Conservation (phyloP, 805 yeast species). For the Ogataea corticis region DNA sequence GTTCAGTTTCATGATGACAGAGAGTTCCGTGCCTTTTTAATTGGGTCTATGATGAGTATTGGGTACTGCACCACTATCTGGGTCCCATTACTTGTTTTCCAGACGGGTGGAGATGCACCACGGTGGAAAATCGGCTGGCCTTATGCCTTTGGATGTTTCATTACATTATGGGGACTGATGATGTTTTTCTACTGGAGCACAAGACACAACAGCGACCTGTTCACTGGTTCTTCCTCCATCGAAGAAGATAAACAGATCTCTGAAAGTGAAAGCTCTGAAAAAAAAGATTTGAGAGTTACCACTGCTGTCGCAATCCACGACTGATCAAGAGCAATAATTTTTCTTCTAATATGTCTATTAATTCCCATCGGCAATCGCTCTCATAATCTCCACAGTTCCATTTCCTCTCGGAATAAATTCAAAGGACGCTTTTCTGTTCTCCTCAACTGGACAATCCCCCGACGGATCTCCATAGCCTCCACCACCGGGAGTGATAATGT, state of each 20-base stretch:
- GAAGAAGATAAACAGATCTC: too few species aligned
- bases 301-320: too few species aligned
- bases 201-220: background rate
- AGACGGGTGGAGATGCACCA: slow-evolving; percentile 6
- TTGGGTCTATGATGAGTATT: slow-evolving; percentile 7
- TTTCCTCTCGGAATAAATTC: slow-evolving; percentile 15
- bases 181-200: slow-evolving; percentile 7
- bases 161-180: slow-evolving; percentile 1
- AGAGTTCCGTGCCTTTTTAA: slow-evolving; percentile 3
- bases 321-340: too few species aligned
- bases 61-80: slow-evolving; percentile 4
- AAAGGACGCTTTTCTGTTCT: background rate
- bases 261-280: too few species aligned
- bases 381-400: slow-evolving; percentile 16
- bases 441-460: background rate
- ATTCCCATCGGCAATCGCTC: slow-evolving; percentile 13
- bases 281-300: too few species aligned
- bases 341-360: background rate
- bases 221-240: background rate
- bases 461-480: slow-evolving; percentile 34
- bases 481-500: slow-evolving; percentile 34
- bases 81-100: slow-evolving; percentile 2
- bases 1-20: slow-evolving; percentile 2
- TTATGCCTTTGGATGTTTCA: slow-evolving; percentile 7
- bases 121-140: slow-evolving; percentile 9